Percentiles rank a stretch among this genome's conserved stretches.
phyloP scores from a whole-genome alignment of 352 stramenopile species.

The Globisporangium acanthophoron region DNA sequence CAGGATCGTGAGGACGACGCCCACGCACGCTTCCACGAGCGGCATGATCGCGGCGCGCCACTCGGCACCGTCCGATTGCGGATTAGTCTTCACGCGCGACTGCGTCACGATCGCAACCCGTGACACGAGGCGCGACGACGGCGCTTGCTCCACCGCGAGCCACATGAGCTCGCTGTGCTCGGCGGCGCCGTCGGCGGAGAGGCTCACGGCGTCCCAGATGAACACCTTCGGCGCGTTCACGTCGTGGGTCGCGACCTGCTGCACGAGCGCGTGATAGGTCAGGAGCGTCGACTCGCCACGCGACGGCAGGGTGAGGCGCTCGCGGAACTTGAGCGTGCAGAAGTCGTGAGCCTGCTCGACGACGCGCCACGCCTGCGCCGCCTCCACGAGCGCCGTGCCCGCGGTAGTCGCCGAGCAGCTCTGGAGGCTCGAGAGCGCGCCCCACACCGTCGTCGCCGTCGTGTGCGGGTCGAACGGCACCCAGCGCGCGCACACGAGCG shows the following conservation, averaged over 20 bases:
- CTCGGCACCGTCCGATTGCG: background rate
- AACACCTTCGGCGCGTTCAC: background rate
- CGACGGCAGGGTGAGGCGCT: background rate
- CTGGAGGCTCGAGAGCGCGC: constrained; percentile 1
- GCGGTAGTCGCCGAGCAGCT: background rate
- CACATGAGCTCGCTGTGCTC: constrained; percentile 1
- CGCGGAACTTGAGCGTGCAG: background rate
- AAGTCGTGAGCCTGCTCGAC: background rate
- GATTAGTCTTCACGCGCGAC: background rate
- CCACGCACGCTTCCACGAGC: background rate
- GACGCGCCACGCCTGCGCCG: background rate
- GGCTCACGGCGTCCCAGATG: background rate
- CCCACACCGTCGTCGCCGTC: background rate
- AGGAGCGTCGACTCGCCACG: background rate
- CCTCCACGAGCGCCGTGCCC: background rate
- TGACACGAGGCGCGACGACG: background rate
- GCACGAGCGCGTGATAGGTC: background rate
- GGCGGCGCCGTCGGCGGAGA: background rate
- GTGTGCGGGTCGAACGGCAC: constrained; percentile 1
- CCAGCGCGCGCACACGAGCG: constrained; percentile 1
- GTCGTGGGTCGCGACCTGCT: background rate
- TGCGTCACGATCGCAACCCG: background rate
- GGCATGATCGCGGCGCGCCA: background rate
- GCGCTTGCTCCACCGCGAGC: background rate
- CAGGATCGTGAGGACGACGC: background rate